phyloP scores from a whole-genome alignment of 768 basidiomycete species.

The Hebeloma cylindrosporum region DNA sequence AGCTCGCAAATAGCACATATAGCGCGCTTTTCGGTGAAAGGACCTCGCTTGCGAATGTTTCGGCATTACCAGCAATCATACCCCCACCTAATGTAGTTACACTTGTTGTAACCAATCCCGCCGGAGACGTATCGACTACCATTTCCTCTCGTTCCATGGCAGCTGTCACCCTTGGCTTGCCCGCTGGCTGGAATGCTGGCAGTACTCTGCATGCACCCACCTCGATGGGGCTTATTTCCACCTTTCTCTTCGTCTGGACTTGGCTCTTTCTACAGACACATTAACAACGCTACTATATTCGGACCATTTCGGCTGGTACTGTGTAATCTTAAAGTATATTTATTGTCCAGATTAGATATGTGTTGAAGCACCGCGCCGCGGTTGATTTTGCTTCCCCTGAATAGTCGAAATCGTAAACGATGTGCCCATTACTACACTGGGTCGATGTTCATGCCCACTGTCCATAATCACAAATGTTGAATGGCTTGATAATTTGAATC shows the following conservation, averaged over 20 bases:
- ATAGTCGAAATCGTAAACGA: too few relatives aligned
- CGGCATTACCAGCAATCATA: slow-evolving; percentile 57
- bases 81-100: slow-evolving; percentile 54
- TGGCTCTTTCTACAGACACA: slow-evolving; percentile 3
- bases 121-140: slow-evolving; percentile 53
- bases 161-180: slow-evolving; percentile 58
- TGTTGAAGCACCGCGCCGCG: too few relatives aligned
- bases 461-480: too few relatives aligned
- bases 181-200: slow-evolving; percentile 53
- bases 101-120: slow-evolving; percentile 53
- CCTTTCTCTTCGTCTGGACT: slow-evolving; percentile 2
- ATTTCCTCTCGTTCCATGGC: slow-evolving; percentile 47
- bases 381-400: too few relatives aligned
- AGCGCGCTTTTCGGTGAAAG: slow-evolving; percentile 49
- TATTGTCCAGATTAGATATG: too few relatives aligned
- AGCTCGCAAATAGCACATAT: slow-evolving; percentile 74
- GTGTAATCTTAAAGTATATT: slow-evolving; percentile 8
- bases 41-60: slow-evolving; percentile 37
- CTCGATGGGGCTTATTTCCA: neutral
- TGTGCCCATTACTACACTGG: too few relatives aligned
- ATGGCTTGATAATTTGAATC: too few relatives aligned
- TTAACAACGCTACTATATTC: slow-evolving; percentile 3
- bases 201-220: neutral
- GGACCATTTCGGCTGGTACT: slow-evolving; percentile 5
- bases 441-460: too few relatives aligned